These are phyloP conservation scores for Scheffersomyces stambukii DNA, from an alignment of 1,139 yeast genomes.

Conservation along the genomic window DNA sequence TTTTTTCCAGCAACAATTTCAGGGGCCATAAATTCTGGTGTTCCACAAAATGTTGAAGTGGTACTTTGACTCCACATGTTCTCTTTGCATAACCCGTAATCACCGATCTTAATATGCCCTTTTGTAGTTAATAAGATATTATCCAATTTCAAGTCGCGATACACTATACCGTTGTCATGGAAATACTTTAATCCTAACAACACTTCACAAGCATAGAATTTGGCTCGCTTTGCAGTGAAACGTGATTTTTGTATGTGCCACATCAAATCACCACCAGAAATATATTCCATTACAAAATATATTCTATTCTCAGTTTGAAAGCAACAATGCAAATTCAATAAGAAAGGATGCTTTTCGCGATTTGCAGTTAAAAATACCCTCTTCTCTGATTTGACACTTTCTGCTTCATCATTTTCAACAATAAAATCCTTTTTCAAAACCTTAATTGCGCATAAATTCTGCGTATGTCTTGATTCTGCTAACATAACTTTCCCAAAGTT, in stretches of 20 bases:
- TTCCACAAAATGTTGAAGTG: conserved; percentile 96
- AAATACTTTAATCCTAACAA: conserved; percentile 84
- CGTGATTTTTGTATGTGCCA: conserved; percentile 96
- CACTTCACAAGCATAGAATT: conserved; percentile 96
- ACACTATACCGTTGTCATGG: conserved; percentile 93
- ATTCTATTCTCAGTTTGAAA: conserved; percentile 97
- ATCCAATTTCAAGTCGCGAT: conserved; percentile 94
- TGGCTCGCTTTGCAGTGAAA: conserved; percentile 87
- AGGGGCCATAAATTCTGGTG: conserved; percentile 99
- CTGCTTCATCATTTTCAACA: conserved; percentile 93
- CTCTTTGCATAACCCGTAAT: conserved; percentile 95
- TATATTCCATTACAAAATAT: conserved; percentile 96
- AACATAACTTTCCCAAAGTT: conserved; percentile 97
- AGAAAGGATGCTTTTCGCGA: conserved; percentile 86
- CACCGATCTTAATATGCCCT: conserved; percentile 97
- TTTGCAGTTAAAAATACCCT: conserved; percentile 89
- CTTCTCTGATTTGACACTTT: conserved; percentile 90
- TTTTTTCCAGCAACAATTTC: conserved; percentile 91
- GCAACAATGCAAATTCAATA: conserved; percentile 87
- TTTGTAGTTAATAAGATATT: conserved; percentile 81
- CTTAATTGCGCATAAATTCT: conserved; percentile 84
- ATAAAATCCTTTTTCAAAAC: conserved; percentile 93
- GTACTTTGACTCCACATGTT: conserved; percentile 90
- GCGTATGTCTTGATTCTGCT: conserved; percentile 83
- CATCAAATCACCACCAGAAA: conserved; percentile 98